phyloP scores from a whole-genome alignment of 345 rosid genomes.

The Durio zibethinus region DNA sequence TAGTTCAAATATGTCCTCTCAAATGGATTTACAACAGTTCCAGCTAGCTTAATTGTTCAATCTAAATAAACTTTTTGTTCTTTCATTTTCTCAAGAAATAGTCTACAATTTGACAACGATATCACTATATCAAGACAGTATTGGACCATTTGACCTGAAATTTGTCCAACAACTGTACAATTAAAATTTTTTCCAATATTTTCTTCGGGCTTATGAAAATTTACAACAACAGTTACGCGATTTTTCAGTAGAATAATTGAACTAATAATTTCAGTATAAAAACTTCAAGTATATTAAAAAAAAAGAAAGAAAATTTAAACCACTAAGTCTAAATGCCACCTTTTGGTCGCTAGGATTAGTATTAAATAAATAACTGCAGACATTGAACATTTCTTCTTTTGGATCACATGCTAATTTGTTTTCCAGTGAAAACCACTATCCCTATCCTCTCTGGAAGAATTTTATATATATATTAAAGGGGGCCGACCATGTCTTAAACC shows the following conservation, averaged over 20 bases:
- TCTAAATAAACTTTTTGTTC: not conserved
- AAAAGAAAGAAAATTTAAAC: too few species aligned
- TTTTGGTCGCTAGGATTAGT: not conserved
- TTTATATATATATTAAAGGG: too few species aligned
- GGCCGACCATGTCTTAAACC: constrained; percentile 25
- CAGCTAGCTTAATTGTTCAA: not conserved
- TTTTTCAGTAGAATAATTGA: too few species aligned
- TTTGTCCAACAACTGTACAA: not conserved
- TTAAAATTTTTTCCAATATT: not conserved
- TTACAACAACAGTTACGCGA: too few species aligned
- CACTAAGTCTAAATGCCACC: not conserved
- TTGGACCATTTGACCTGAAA: not conserved
- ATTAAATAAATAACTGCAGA: not conserved
- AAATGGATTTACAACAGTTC: not conserved
- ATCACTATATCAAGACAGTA: not conserved
- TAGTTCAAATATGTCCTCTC: not conserved
- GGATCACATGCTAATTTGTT: not conserved
- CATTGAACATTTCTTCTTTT: not conserved
- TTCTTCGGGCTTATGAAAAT: not conserved
- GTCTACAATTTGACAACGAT: too few species aligned
- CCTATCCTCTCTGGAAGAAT: not conserved
- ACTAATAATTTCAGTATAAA: too few species aligned
- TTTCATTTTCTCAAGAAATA: not conserved
- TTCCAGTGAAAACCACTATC: not conserved
- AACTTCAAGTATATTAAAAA: too few species aligned